Base-by-base conservation (phyloP, 139 green algal species). In the Tetradesmus lagerheimii region DNA sequence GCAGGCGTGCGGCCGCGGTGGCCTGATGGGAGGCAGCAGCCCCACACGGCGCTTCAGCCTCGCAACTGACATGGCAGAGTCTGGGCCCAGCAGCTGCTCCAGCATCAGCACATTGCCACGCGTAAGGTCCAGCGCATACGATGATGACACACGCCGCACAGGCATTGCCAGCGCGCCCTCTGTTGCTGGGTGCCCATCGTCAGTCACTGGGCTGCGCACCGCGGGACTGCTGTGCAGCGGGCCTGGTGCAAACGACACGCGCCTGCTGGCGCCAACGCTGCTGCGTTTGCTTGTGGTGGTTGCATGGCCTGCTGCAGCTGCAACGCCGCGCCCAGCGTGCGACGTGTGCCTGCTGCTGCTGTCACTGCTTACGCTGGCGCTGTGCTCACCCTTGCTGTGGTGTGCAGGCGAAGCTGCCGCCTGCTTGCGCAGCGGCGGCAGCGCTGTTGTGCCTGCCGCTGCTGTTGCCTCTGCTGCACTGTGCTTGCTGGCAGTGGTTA, bases 41-140 rank as follows among this genome's bases (percentile, higher is more conserved):
- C 91, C 91, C 38, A 92, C 88, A 0, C 91, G 57, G 4, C 84
- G n/a, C 88, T 92, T 93, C 41, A 93, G 84, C 39, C 90, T 77
- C n/a, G 31, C 77, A n/a, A 91, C 53, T 11, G 80, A 88, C 34
- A 64, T 53, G 53, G 74, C 57, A 34, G 57, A 82, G 11, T 83
- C 78, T 0, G 66, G 34, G 0, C 84, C 88, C 64, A 92, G 74
- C 25, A 92, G 67, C 27, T 87, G 75, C 29, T 93, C 91, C 47
- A 93, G 77, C 47, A 90, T 88, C 16, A 86, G 78, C 34, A 92
- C 90, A 29, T 62, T 85, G 81, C 81, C 81, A 16, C 62, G 74
- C 14, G 50, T 87, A 9, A 76, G 39, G 15, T 88, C 91, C 23
- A 75, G 77, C 0, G 83, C 39, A 62, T 77, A 64, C 1, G 37